A percentile compares a stretch with the other conserved stretches of the same genome.
These are phyloP conservation scores for Ophiostoma sp. DNA, from an alignment of 2,329 filamentous ascomycete genomes.

Conservation along the genomic window DNA sequence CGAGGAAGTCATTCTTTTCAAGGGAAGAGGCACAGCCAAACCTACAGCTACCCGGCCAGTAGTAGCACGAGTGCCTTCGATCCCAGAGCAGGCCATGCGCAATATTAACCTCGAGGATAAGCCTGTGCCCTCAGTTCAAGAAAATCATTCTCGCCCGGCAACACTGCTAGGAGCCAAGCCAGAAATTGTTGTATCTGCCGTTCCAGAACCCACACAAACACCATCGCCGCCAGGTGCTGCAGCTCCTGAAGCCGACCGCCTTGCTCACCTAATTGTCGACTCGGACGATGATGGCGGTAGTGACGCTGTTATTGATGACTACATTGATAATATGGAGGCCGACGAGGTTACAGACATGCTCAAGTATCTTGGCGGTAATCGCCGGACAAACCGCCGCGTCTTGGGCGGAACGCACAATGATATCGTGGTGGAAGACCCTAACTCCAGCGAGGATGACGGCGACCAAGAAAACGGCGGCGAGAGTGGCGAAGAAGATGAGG, in stretches of 20 bases:
- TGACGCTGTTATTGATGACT: conserved; percentile 60
- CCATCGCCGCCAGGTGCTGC: background rate
- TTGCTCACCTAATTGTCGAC: conserved; percentile 9
- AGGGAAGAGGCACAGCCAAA: conserved; percentile 29
- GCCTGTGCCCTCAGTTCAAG: background rate
- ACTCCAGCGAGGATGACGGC: conserved; percentile 16
- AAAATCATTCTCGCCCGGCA: background rate
- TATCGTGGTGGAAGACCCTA: conserved; percentile 28
- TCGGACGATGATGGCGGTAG: conserved; percentile 34
- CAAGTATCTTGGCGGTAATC: conserved; percentile 30
- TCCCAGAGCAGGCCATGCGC: background rate
- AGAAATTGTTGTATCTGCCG: background rate
- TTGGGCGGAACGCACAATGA: conserved; percentile 43
- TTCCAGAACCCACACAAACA: background rate
- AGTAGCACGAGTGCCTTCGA: background rate
- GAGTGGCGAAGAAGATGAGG: background rate
- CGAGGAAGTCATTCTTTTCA: conserved; percentile 68
- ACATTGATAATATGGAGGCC: conserved; percentile 60
- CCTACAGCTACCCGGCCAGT: background rate
- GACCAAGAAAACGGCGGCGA: conserved; percentile 10
- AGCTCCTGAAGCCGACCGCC: background rate
- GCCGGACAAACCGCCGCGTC: conserved; percentile 39
- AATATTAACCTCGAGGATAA: background rate
- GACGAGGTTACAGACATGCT: conserved; percentile 36
- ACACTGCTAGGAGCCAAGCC: background rate